A percentile compares a stretch with the other conserved stretches of the same genome.
Evolutionary conservation across 2,329 filamentous ascomycete species (phyloP).

Genomic region (Metarhizium album): DNA sequence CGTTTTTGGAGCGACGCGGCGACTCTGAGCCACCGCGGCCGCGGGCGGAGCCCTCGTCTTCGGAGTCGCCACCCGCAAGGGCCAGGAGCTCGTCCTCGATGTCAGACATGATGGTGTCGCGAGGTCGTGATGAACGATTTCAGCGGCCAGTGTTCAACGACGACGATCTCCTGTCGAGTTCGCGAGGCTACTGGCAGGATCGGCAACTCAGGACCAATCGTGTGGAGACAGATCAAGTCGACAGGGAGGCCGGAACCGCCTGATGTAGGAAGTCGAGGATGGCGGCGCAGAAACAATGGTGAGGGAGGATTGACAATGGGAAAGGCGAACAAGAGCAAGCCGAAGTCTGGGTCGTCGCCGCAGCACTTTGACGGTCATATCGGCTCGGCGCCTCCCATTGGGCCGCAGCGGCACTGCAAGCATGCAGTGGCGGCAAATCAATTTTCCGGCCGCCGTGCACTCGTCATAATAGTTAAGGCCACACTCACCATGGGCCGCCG

Average conservation of each 20-base stretch:
- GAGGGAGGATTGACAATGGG: background rate
- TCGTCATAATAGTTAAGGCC: too few relatives aligned
- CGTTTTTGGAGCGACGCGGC: constrained; percentile 28
- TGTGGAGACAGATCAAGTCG: background rate
- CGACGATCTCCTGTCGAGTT: background rate
- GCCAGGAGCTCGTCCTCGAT: constrained; percentile 90
- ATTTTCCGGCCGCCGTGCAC: too few relatives aligned
- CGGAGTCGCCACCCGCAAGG: constrained; percentile 70
- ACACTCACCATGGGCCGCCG: too few relatives aligned
- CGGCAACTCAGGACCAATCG: background rate
- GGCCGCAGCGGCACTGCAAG: background rate
- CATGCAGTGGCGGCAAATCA: too few relatives aligned
- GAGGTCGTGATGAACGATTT: background rate
- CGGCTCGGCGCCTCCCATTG: background rate
- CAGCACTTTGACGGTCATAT: background rate
- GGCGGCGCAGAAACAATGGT: background rate
- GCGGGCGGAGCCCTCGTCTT: constrained; percentile 43
- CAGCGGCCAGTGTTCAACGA: background rate
- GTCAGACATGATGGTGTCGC: constrained; percentile 57
- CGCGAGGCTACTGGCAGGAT: background rate
- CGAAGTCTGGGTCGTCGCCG: background rate
- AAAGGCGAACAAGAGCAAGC: background rate
- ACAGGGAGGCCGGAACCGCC: background rate
- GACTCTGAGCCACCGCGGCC: constrained; percentile 46
- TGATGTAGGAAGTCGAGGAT: background rate